Evolutionary conservation across 306 rosid species (phyloP).

Genomic region (Lablab purpureus): DNA sequence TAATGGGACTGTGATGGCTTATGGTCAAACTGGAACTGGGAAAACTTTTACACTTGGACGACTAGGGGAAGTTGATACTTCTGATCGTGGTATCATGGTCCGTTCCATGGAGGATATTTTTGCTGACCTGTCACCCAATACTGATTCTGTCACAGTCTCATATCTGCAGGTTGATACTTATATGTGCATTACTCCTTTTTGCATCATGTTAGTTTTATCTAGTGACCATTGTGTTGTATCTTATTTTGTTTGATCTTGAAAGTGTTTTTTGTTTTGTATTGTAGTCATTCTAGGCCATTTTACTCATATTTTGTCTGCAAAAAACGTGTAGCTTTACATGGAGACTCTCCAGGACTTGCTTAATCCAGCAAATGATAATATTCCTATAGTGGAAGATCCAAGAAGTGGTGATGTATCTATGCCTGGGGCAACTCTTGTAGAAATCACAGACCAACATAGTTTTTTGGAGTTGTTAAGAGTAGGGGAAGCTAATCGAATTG

Average conservation of each 20-base stretch:
- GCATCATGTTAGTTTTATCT: constrained; percentile 31
- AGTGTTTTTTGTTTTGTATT: constrained; percentile 36
- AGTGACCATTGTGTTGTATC: neutral
- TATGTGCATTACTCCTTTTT: constrained; percentile 23
- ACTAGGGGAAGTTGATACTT: constrained; percentile 81
- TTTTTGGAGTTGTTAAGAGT: constrained; percentile 81
- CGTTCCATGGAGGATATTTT: constrained; percentile 97
- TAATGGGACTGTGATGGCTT: constrained; percentile 99
- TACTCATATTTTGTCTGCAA: constrained; percentile 32
- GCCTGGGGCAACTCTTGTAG: constrained; percentile 89
- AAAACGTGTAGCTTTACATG: constrained; percentile 84
- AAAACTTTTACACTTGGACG: constrained; percentile 97
- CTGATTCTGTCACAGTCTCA: constrained; percentile 80
- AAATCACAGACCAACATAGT: constrained; percentile 76
- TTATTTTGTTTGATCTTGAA: constrained; percentile 40
- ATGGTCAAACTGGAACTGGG: constrained; percentile 99
- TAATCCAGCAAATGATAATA: constrained; percentile 88
- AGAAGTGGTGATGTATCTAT: constrained; percentile 86
- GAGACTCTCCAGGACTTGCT: constrained; percentile 94
- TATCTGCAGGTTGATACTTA: constrained; percentile 77
- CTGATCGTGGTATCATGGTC: constrained; percentile 95
- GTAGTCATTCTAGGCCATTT: constrained; percentile 28
- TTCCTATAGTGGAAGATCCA: constrained; percentile 94
- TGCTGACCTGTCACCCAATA: constrained; percentile 71
- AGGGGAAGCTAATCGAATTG: constrained; percentile 90